Evolutionary conservation across 2,329 filamentous ascomycete genomes (phyloP).

Genomic region (Ophiocordyceps robertsii): DNA sequence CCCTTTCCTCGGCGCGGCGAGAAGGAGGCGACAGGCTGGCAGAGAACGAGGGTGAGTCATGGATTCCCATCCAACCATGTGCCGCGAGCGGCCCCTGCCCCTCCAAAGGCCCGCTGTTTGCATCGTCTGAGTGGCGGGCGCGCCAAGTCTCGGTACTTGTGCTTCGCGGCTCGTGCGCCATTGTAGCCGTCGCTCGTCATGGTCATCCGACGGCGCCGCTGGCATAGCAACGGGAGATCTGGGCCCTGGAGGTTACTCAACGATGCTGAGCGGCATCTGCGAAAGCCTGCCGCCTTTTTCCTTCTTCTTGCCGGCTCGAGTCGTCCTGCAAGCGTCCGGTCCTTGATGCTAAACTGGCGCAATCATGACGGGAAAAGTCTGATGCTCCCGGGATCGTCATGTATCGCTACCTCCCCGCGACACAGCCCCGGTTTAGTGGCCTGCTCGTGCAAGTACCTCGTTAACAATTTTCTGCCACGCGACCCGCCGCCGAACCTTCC

Average conservation of each 20-base stretch:
- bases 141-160: slow-evolving; percentile 9
- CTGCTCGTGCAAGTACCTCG: slow-evolving; percentile 17
- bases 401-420: slow-evolving; percentile 13
- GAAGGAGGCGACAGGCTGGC: slow-evolving; percentile 2
- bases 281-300: neutral
- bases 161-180: neutral
- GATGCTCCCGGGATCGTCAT: slow-evolving; percentile 15
- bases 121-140: slow-evolving; percentile 17
- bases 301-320: neutral
- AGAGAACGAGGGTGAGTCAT: slow-evolving; percentile 13
- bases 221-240: neutral
- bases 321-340: neutral
- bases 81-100: slow-evolving; percentile 9
- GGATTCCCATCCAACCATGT: slow-evolving; percentile 11
- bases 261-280: neutral
- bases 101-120: slow-evolving; percentile 15
- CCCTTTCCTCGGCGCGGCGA: neutral
- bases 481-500: slow-evolving; percentile 4
- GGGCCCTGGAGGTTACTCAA: neutral
- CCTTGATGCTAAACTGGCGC: neutral
- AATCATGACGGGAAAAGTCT: slow-evolving; percentile 13
- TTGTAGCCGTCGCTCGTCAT: neutral
- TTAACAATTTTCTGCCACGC: slow-evolving; percentile 21
- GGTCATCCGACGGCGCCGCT: neutral
- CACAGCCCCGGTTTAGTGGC: slow-evolving; percentile 9